These are phyloP conservation scores for Amaranthus tricolor DNA, from an alignment of 179 eudicot genomes.

Conservation along the genomic window DNA sequence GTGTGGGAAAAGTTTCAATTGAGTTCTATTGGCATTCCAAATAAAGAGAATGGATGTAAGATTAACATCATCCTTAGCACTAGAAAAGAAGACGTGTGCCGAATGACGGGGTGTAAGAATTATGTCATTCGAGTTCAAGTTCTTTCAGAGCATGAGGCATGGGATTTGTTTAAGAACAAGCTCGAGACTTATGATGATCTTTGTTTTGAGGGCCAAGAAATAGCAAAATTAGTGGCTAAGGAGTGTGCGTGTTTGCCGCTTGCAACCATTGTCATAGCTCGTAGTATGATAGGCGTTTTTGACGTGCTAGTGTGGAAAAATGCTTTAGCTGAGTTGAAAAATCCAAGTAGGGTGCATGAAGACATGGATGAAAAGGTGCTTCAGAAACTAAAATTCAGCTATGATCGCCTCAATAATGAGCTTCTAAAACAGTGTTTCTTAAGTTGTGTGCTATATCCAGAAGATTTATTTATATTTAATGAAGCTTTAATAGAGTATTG, in stretches of 20 bases:
- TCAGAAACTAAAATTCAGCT: slow-evolving; percentile 2
- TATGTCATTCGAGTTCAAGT: neutral
- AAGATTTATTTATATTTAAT: neutral
- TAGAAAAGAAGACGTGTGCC: slow-evolving; percentile 2
- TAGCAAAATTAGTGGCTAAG: slow-evolving; percentile 5
- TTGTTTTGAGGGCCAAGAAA: neutral
- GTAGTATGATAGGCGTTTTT: slow-evolving; percentile 11
- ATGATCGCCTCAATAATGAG: slow-evolving; percentile 18
- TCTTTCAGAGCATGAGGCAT: neutral
- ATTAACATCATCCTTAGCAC: slow-evolving; percentile 5
- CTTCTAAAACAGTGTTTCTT: slow-evolving; percentile 2
- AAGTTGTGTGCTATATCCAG: slow-evolving; percentile 10
- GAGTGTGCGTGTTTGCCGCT: slow-evolving; percentile 20
- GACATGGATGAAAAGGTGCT: slow-evolving; percentile 6
- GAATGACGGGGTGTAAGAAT: neutral
- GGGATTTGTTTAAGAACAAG: slow-evolving; percentile 6
- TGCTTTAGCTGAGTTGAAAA: slow-evolving; percentile 13
- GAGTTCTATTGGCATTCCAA: neutral
- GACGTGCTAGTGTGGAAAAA: slow-evolving; percentile 15
- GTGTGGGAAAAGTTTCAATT: neutral
- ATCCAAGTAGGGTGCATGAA: neutral
- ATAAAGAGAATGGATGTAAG: neutral
- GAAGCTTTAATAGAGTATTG: neutral
- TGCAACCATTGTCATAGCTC: slow-evolving; percentile 13
- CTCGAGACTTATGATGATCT: slow-evolving; percentile 7